Evolutionary conservation across 2,329 filamentous ascomycete species (phyloP), one percentile per base, ranked within the genome.

Genomic region (Coniochaeta pulveracea): DNA sequence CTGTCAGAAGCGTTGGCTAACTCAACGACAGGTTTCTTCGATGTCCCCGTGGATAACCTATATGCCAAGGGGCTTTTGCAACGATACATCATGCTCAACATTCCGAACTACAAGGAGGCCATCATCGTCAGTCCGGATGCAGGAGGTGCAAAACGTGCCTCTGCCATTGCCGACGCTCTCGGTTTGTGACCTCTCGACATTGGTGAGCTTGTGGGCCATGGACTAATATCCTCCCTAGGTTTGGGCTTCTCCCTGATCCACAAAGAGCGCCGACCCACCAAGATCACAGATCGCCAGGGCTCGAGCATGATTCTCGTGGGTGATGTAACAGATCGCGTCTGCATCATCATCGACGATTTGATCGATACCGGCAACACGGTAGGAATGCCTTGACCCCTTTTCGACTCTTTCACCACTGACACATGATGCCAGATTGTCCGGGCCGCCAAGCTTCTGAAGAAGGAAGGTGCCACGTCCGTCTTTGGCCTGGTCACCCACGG

Each of bases 231-330:
- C 14, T 23, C 12, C n/a, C 9, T 8, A 27, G 25, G 21, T 8
- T n/a, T 95, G 67, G 83, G 89, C 38, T 96, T 98, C 63, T 91
- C 91, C 32, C 72, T 98, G 38, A 98, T 98, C 50, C 91, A 98
- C 68, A 98, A 98, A 78, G 51, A 55, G 40, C 51, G 52, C 21
- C 75, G 80, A 27, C 79, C 79, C 21, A 85, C 78, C 17, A 77
- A 76, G 45, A 80, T 83, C 52, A 76, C 68, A 23, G 79, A 85
- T 48, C 70, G 76, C 12, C 80, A 85, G 56, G 82, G 86, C 43
- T 80, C 77, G n/a, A 82, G 80, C 23, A 86, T 88, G 79, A 84
- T 88, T 73, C 64, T 89, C 19, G 83, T 89, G 17, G 83, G 83
- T 42, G 71, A 85, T 51, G 80, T 88, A 31, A 62, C 66, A 18